Base-by-base conservation (phyloP, 1,284 basidiomycete species). In the Ceratobasidium sp. region DNA sequence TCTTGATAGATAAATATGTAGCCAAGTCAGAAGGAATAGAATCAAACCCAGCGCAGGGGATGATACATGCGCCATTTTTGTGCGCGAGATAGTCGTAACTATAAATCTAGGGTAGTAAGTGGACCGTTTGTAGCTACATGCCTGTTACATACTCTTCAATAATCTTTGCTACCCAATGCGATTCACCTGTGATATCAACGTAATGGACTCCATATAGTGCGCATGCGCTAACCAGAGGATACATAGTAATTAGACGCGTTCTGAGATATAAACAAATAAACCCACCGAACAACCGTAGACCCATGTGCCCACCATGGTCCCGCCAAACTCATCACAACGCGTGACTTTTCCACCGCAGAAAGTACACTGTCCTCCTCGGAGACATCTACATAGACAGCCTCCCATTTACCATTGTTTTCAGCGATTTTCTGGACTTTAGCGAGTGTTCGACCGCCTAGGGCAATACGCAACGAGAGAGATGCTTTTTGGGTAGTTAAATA, bases 21-120 rank as follows among this genome's bases (percentile, higher is more conserved):
- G 87, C 84, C 33, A 92, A 83, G 83, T 95, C 94, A 13, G 91
- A 90, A 1, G 94, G 93, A 13, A 94, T 83, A 18, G 92, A 92
- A 84, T 95, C 94, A 80, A 93, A 89, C 0, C 92, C 94, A 79
- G 90, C 93, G 2, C 89, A 87, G 12, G 91, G 92, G 6, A 95
- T 87, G 80, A 96, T 92, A 79, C 92, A 88, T 0, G 93, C 86
- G n/a, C 89, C 88, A 0, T 90, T 92, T 83, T 91, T 90, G 20
- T 87, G 89, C 0, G 94, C 94, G 4, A 87, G 82, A 81, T 89
- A 92, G 84, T 95, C 91, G 81, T 89, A 93, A 73, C 89, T 33
- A 33, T 33, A 33, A 33, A 33, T 33, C 33, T 4, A 33, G 33
- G 33, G 33, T 33, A 33, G 33, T 33, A 33, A 33, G 33, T 33